phyloP scores from a whole-genome alignment of 768 basidiomycete genomes.

The Mycena belliarum region DNA sequence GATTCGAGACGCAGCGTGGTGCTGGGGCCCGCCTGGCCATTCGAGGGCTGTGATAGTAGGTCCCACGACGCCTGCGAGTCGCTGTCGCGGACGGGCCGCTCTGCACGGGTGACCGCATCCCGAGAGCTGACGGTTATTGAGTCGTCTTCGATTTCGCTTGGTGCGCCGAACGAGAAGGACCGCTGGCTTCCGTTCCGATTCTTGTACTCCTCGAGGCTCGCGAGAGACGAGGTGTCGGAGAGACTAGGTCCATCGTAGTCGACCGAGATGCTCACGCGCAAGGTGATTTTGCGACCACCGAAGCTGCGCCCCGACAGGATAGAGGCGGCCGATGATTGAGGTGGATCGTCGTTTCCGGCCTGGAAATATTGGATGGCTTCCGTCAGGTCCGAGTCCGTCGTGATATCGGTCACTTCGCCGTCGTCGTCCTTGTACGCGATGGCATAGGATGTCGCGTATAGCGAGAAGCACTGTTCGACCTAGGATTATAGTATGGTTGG shows the following conservation, averaged over 20 bases:
- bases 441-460: conserved; percentile 66
- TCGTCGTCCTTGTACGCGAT: conserved; percentile 91
- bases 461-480: conserved; percentile 85
- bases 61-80: conserved; percentile 22
- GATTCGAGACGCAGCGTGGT: conserved; percentile 15
- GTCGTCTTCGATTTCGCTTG: conserved; percentile 65
- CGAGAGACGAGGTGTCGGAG: conserved; percentile 84
- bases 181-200: conserved; percentile 59
- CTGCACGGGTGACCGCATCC: conserved; percentile 42
- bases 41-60: conserved; percentile 14
- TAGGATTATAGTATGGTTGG: conserved; percentile 29
- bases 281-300: conserved; percentile 68
- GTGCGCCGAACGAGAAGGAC: conserved; percentile 50
- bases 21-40: conserved; percentile 16
- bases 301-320: conserved; percentile 72
- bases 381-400: conserved; percentile 70
- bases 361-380: conserved; percentile 90
- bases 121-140: conserved; percentile 75
- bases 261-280: conserved; percentile 74
- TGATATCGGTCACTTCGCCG: conserved; percentile 71
- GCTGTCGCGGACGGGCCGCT: not conserved
- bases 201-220: conserved; percentile 74
- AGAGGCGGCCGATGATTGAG: conserved; percentile 71
- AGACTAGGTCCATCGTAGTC: conserved; percentile 92
- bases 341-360: conserved; percentile 70